phyloP scores from a whole-genome alignment of 192 early-diverging fungal species.

The Mortierella hygrophila region DNA sequence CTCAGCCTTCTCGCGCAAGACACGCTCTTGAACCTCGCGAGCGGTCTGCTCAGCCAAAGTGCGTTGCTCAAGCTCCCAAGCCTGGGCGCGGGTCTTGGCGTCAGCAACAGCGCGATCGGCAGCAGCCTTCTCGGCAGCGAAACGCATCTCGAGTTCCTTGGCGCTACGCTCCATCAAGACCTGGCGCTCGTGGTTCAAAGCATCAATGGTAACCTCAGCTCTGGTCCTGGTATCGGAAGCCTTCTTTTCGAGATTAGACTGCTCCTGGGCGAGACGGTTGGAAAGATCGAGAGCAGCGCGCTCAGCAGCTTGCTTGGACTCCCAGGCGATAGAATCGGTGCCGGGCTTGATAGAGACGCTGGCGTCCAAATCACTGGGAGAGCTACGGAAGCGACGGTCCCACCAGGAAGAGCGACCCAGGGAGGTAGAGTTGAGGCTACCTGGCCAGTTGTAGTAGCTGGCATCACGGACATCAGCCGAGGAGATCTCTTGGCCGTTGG shows the following conservation, averaged over 20 bases:
- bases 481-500: conserved; percentile 32
- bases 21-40: conserved; percentile 4
- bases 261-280: conserved; percentile 14
- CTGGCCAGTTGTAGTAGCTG: conserved; percentile 15
- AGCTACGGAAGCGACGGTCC: not conserved
- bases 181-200: conserved; percentile 19
- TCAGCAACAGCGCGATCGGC: conserved; percentile 15
- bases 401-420: conserved; percentile 24
- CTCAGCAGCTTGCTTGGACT: conserved; percentile 17
- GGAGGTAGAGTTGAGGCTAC: not conserved
- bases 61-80: conserved; percentile 24
- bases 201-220: not conserved
- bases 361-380: not conserved
- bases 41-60: conserved; percentile 7
- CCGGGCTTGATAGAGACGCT: not conserved
- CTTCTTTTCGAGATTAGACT: conserved; percentile 18
- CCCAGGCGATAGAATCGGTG: conserved; percentile 6
- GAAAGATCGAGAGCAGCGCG: conserved; percentile 14
- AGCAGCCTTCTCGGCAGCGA: conserved; percentile 8
- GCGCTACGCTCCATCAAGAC: conserved; percentile 13
- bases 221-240: conserved; percentile 6
- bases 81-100: conserved; percentile 8
- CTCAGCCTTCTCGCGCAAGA: conserved; percentile 12
- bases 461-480: conserved; percentile 21
- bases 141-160: conserved; percentile 16